Evolutionary conservation across 176 grass and related monocot genomes (phyloP), one percentile per base, ranked within the genome.

Genomic region (Panicum miliaceum): DNA sequence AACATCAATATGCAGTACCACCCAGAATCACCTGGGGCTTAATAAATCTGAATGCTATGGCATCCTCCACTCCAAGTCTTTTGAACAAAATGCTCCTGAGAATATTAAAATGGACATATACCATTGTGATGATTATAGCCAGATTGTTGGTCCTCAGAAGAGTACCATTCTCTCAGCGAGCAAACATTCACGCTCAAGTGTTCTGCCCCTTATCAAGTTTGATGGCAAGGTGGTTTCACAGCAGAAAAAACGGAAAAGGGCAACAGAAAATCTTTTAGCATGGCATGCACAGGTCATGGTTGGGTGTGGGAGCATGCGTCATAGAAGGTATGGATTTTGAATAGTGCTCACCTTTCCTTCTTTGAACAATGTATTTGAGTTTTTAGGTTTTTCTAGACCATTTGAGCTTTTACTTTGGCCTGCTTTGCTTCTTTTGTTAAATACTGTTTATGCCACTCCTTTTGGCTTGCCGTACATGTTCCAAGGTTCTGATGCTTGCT

Each of bases 211-310:
- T 73, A 47, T 48, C 6, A 90, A 74, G 40, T 79, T 79, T 12
- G 29, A 68, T 60, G 67, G 19, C 11, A 78, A 83, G 61, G 59
- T 83, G 23, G 35, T 34, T 79, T 75, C 75, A 73, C n/a, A 7
- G 48, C 50, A 66, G 61, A 90, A 75, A 41, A 90, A 86, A 52
- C 80, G 79, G 50, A 90, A 79, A 87, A 86, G 80, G 26, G 42
- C 80, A 76, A 63, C 62, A 41, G 4, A 22, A 67, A 48, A 59
- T 60, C 80, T 83, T 73, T 67, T 86, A 86, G n/a, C 84, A 8
- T 90, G 74, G 80, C 67, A 74, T 68, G 50, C 32, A 61, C 80
- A 87, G 45, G 9, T 83, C 50, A 68, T 83, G 73, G 51, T 26
- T 2, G 10, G 29, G 29, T 25, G 38, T 82, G 50, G 73, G 32